Percentiles rank a stretch among this genome's conserved stretches.
Conservation (phyloP, 1,139 yeast species). For the Williopsis jadinii region DNA sequence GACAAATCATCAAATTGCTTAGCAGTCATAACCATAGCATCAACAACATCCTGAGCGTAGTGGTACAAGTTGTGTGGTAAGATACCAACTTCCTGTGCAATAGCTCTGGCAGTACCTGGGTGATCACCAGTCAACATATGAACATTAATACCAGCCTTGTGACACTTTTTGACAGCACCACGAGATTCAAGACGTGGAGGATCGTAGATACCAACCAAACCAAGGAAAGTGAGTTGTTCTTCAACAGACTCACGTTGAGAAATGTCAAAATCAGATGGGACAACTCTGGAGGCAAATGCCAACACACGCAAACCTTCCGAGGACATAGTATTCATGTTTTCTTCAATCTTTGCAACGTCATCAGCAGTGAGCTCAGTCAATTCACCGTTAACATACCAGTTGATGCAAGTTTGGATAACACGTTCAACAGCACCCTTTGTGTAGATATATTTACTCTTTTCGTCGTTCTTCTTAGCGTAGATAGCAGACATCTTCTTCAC, state of each 20-base stretch:
- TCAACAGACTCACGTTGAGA: slow-evolving; percentile 49
- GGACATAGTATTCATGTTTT: slow-evolving; percentile 57
- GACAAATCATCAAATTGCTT: slow-evolving; percentile 58
- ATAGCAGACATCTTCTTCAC: slow-evolving; percentile 70
- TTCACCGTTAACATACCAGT: slow-evolving; percentile 42
- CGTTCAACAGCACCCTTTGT: slow-evolving; percentile 83
- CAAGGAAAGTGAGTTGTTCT: slow-evolving; percentile 48
- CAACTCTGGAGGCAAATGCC: slow-evolving; percentile 50
- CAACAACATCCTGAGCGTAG: slow-evolving; percentile 53
- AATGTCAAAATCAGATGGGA: slow-evolving; percentile 24
- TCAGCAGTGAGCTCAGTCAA: slow-evolving; percentile 34
- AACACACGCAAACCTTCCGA: slow-evolving; percentile 68
- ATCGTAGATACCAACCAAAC: slow-evolving; percentile 75
- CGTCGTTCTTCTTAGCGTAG: slow-evolving; percentile 32
- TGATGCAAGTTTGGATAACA: slow-evolving; percentile 47
- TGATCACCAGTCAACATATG: slow-evolving; percentile 87
- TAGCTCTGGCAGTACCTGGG: slow-evolving; percentile 75
- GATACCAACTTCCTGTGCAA: slow-evolving; percentile 82
- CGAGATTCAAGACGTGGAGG: slow-evolving; percentile 76
- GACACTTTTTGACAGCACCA: slow-evolving; percentile 60
- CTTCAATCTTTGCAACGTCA: slow-evolving; percentile 38
- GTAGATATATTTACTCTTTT: slow-evolving; percentile 34
- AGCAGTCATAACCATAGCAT: slow-evolving; percentile 73
- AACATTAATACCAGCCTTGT: slow-evolving; percentile 71
- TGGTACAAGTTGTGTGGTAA: slow-evolving; percentile 63